Conservation (phyloP, 768 basidiomycete genomes). For the Solioccasus polychromus region DNA sequence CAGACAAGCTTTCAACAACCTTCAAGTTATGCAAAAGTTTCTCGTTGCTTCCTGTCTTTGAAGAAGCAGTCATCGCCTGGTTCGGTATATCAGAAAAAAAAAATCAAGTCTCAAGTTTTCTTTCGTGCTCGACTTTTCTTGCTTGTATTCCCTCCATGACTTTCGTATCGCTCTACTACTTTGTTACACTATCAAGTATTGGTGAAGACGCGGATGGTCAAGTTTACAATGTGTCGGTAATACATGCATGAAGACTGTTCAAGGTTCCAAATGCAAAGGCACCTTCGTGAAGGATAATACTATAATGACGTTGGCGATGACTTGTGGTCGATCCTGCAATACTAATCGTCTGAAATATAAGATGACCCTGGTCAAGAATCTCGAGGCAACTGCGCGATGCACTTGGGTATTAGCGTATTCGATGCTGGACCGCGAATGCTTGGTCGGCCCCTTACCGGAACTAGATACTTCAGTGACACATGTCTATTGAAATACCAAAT, state of each 20-base stretch:
- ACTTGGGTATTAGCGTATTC: conserved; percentile 1
- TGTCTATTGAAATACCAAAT: too few species aligned
- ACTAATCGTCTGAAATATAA: conserved; percentile 19
- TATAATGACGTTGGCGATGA: conserved; percentile 6
- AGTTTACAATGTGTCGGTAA: conserved; percentile 37
- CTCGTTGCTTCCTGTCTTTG: conserved; percentile 46
- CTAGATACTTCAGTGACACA: too few species aligned
- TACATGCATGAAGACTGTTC: conserved; percentile 33
- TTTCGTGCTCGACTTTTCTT: conserved; percentile 54
- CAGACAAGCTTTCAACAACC: conserved; percentile 34
- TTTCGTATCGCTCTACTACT: conserved; percentile 47
- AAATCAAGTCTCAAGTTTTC: conserved; percentile 68
- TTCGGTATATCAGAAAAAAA: conserved; percentile 56
- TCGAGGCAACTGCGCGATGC: neutral
- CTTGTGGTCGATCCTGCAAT: conserved; percentile 1
- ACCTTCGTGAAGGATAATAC: conserved; percentile 15
- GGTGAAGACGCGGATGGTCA: conserved; percentile 36
- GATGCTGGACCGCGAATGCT: conserved; percentile 7
- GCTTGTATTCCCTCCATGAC: conserved; percentile 36
- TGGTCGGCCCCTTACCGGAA: too few species aligned
- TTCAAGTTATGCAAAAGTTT: conserved; percentile 52
- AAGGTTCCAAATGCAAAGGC: conserved; percentile 21
- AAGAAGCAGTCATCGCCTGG: conserved; percentile 45
- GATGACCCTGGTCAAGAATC: conserved; percentile 15
- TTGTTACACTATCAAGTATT: conserved; percentile 43